These are phyloP conservation scores for Cryoendolithus antarcticus DNA, from an alignment of 2,329 filamentous ascomycete species.

Conservation along the genomic window DNA sequence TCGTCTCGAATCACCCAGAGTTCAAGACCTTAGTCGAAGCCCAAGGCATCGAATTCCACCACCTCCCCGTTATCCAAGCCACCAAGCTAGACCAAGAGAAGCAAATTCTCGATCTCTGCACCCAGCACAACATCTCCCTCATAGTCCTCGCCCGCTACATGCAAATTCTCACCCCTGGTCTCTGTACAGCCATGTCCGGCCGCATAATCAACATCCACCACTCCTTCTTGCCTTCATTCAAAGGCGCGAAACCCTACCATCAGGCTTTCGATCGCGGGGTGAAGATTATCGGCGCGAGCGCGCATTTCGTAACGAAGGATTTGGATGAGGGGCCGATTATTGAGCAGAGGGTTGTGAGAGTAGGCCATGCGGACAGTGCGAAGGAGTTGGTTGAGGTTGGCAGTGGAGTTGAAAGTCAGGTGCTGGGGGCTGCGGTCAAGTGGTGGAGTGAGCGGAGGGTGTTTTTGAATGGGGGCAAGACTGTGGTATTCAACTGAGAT, in stretches of 20 bases:
- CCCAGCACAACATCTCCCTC: slow-evolving; percentile 59
- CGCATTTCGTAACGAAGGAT: slow-evolving; percentile 76
- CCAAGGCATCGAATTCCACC: slow-evolving; percentile 68
- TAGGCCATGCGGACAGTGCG: slow-evolving; percentile 64
- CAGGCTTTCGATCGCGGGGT: slow-evolving; percentile 77
- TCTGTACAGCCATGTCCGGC: slow-evolving; percentile 69
- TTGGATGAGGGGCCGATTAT: slow-evolving; percentile 81
- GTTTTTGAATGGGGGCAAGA: slow-evolving; percentile 68
- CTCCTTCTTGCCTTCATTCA: slow-evolving; percentile 75
- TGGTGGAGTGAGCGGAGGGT: slow-evolving; percentile 70
- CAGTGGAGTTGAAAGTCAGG: slow-evolving; percentile 73
- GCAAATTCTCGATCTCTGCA: slow-evolving; percentile 58
- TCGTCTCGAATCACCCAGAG: slow-evolving; percentile 73
- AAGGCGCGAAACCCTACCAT: slow-evolving; percentile 79
- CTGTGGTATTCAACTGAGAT: slow-evolving; percentile 60
- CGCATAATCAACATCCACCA: slow-evolving; percentile 91
- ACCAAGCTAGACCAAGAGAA: slow-evolving; percentile 65
- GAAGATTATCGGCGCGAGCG: slow-evolving; percentile 78
- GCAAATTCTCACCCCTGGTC: slow-evolving; percentile 65
- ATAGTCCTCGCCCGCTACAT: slow-evolving; percentile 77
- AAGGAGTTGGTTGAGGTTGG: slow-evolving; percentile 69
- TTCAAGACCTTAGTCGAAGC: slow-evolving; percentile 55
- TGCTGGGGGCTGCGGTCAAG: slow-evolving; percentile 68
- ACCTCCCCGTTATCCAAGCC: slow-evolving; percentile 66
- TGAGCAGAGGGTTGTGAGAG: slow-evolving; percentile 66